These are phyloP conservation scores for Cucurbitaria berberidis DNA, from an alignment of 2,329 filamentous ascomycete species.

Conservation along the genomic window DNA sequence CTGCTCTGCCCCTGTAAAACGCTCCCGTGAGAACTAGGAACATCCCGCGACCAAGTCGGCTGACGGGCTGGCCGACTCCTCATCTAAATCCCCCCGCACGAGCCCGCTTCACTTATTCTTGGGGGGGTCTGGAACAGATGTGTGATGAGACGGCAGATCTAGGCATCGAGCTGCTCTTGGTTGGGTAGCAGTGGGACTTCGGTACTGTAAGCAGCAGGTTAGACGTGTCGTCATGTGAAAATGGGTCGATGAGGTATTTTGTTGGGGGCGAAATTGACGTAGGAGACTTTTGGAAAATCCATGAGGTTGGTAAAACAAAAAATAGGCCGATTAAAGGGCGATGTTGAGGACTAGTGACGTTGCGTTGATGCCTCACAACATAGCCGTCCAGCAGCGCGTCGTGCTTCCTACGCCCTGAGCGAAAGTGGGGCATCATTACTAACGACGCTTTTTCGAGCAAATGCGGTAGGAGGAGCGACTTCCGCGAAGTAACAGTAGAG, in stretches of 20 bases:
- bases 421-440: not conserved
- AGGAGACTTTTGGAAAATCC: not conserved
- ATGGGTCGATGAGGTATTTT: not conserved
- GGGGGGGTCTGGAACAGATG: constrained; percentile 3
- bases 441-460: not conserved
- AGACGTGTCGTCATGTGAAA: not conserved
- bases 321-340: not conserved
- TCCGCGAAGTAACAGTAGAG: not conserved
- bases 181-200: not conserved
- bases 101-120: constrained; percentile 3
- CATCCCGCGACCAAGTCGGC: constrained; percentile 2
- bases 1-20: constrained; percentile 1
- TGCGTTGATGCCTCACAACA: not conserved
- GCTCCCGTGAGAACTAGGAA: constrained; percentile 3
- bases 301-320: not conserved
- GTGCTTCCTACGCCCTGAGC: not conserved
- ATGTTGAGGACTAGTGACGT: not conserved
- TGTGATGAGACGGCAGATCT: not conserved
- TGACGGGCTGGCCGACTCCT: constrained; percentile 8
- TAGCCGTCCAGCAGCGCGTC: not conserved
- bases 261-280: not conserved
- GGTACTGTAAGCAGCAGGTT: not conserved
- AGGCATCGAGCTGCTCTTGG: not conserved
- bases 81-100: constrained; percentile 8
- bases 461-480: not conserved